Evolutionary conservation across 176 grass and related monocot genomes (phyloP), one percentile per base, ranked within the genome.

Genomic region (Juncus effusus): DNA sequence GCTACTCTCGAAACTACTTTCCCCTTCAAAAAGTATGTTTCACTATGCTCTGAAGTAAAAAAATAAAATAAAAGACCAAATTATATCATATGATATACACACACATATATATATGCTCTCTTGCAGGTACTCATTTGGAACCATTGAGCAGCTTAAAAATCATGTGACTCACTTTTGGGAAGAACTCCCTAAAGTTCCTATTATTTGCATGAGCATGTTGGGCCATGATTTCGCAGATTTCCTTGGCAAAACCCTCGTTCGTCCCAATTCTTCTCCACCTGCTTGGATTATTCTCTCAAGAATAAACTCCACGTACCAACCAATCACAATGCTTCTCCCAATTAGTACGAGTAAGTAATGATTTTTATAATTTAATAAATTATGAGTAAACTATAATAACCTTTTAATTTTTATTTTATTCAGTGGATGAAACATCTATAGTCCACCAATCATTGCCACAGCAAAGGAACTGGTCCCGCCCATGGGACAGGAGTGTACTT

Each of bases 281-380:
- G 88, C 82, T 65, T 97, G 93, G 93, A 78, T 89, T 42, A 71
- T 97, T 74, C 75, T 97, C 63, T 92, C 87, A 62, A 97, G 85
- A 80, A 77, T 91, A 59, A 7, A 45, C 42, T 81, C 80, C 61
- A 75, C 75, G 61, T 77, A 38, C 42, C 70, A 80, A 68, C 88
- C 93, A 84, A 79, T 73, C 59, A 76, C 77, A 4, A 86, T 97
- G 82, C 77, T 97, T 84, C 63, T 97, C 41, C 93, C 93, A 68
- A 85, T 81, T 37, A 57, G 59, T 72, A 42, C 60, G 67, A 83
- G 85, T 78, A 63, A 42, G n/a, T n/a, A n/a, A n/a, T n/a, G n/a
- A n/a, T n/a, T n/a, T n/a, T n/a, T n/a, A n/a, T n/a, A n/a, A n/a
- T n/a, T n/a, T n/a, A n/a, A n/a, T n/a, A n/a, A n/a, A n/a, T n/a